Base-by-base conservation (phyloP, 345 rosid species). In the Pugionium cornutum region DNA sequence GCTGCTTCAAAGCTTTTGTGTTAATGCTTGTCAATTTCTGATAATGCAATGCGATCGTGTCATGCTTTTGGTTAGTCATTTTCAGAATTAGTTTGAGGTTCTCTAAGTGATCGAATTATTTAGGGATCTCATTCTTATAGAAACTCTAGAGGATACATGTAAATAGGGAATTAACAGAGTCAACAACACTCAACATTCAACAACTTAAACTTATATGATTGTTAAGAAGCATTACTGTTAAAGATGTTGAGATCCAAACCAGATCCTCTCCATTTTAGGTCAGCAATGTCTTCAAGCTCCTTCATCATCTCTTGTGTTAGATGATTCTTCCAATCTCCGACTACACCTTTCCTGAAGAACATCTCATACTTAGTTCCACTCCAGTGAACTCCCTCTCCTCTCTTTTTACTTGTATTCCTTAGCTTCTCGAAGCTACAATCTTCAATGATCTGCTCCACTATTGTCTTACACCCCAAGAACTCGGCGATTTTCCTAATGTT, bases 321-420 rank as follows among this genome's bases (percentile, higher is more conserved):
- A 63, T 75, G 60, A 65, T 73, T 78, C 45, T 64, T 70, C 82
- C 81, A 80, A 37, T 77, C 81, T 68, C 84, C 81, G 8, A 75
- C 76, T 10, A 67, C 67, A 39, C 84, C 80, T 66, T 53, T 69
- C 76, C 82, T 62, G 67, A 81, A 81, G 69, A 66, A 76, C 65
- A 45, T 46, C 1, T 58, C 50, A 33, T 40, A 72, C 62, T 66
- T 55, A 34, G 47, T 64, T 44, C 66, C 46, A 32, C 33, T 31
- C 70, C 80, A 42, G 28, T 49, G 54, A 51, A 31, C 58, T 47
- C 33, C 76, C 8, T 66, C 59, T 71, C 72, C 53, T 36, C 62
- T 69, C 56, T 63, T 55, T 78, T 78, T 65, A 67, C 82, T 56
- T 54, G 66, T 33, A 53, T 8, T 37, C 55, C 63, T 76, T 72